These are phyloP conservation scores for Diaporthe ilicicola DNA, from an alignment of 2,329 filamentous ascomycete genomes.

Conservation along the genomic window DNA sequence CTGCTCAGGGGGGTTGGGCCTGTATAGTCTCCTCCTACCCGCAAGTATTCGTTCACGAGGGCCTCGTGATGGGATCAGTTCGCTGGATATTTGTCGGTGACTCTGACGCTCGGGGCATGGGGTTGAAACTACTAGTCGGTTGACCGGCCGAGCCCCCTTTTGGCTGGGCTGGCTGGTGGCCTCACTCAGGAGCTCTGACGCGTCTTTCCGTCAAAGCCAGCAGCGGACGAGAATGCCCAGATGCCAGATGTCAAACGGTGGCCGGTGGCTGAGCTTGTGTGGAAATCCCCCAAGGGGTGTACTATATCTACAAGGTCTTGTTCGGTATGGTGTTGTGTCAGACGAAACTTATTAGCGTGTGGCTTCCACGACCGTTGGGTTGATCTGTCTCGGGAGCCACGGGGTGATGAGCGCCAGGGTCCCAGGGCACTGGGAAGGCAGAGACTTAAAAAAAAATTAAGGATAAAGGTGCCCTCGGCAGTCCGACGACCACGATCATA, in stretches of 20 bases:
- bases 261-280: slow-evolving; percentile 15
- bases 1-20: slow-evolving; percentile 7
- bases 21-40: background rate
- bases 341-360: slow-evolving; percentile 9
- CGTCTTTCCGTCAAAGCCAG: background rate
- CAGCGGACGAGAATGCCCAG: background rate
- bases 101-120: slow-evolving; percentile 18
- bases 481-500: background rate
- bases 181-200: slow-evolving; percentile 19
- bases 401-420: slow-evolving; percentile 23
- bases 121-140: slow-evolving; percentile 16
- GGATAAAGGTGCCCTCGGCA: background rate
- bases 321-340: background rate
- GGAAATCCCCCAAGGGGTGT: background rate
- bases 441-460: too few species aligned
- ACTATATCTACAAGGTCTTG: background rate
- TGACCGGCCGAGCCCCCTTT: background rate
- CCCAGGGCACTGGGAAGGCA: background rate
- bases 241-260: background rate
- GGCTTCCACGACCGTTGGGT: slow-evolving; percentile 14
- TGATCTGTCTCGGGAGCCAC: slow-evolving; percentile 20
- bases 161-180: slow-evolving; percentile 6
- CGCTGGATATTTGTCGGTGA: background rate
- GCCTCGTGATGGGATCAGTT: background rate
- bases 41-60: background rate